Evolutionary conservation across 768 basidiomycete genomes (phyloP).

Genomic region (Auriculariales sp.): DNA sequence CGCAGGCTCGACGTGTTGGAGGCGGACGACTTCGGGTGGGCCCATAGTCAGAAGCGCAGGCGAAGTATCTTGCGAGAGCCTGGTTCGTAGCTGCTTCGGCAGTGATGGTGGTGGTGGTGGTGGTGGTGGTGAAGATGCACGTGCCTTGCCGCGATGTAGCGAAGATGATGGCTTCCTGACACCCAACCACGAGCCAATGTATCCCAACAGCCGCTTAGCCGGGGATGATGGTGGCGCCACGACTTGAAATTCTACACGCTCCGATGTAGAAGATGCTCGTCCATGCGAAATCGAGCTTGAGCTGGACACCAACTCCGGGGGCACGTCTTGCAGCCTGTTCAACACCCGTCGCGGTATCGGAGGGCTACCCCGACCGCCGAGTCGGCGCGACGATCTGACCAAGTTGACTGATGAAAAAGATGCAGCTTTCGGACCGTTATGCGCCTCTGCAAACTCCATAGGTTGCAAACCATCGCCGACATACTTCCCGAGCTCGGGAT

Average conservation of each 20-base stretch:
- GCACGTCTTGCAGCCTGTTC: not conserved
- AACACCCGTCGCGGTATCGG: not conserved
- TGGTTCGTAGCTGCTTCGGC: not conserved
- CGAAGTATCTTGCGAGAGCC: not conserved
- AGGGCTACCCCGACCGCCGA: too few relatives aligned
- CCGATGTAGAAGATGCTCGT: too few relatives aligned
- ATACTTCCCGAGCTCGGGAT: too few relatives aligned
- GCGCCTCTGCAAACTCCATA: slow-evolving; percentile 9
- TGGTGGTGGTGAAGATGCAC: not conserved
- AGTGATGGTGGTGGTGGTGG: not conserved
- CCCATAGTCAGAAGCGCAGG: not conserved
- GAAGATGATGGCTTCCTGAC: not conserved
- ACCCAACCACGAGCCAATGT: slow-evolving; percentile 7
- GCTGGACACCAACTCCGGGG: not conserved
- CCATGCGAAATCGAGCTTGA: too few relatives aligned
- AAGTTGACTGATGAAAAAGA: too few relatives aligned
- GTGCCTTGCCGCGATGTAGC: not conserved
- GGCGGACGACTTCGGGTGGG: not conserved
- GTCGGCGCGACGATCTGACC: too few relatives aligned
- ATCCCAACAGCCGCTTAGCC: slow-evolving; percentile 6
- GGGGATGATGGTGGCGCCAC: slow-evolving; percentile 3
- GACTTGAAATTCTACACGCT: not conserved
- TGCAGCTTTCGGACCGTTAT: too few relatives aligned
- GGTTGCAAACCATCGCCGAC: not conserved
- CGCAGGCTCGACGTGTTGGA: not conserved